Base-by-base conservation (phyloP, 768 basidiomycete species). In the Dentipellis fragilis region DNA sequence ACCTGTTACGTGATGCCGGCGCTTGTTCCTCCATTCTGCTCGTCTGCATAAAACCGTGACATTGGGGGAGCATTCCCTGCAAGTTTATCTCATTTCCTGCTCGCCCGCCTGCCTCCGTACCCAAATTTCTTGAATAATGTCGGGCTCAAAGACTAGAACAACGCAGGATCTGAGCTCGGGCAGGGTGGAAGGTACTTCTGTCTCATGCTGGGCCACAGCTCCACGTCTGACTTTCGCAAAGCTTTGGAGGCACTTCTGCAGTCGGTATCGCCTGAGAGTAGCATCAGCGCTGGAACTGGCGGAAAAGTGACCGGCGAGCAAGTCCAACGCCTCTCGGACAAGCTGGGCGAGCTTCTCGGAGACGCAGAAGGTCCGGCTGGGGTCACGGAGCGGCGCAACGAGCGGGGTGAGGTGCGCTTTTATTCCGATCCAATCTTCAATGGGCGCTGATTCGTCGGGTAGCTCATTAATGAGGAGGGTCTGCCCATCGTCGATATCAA, bases 401-500 rank as follows among this genome's bases (percentile, higher is more conserved):
- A 78, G 67, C 74, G 73, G 68, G 80, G 79, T 75, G 80, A 87
- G 79, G 87, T 87, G 73, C 61, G 21, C 37, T 36, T 52, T 55
- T n/a, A 57, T 45, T 23, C 11, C 10, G 5, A 10, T 8, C 6
- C 29, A 34, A 23, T 12, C n/a, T 17, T 34, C n/a, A 8, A 38
- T 46, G 17, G 34, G 23, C 49, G 58, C 62, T 57, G 62, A 65
- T 58, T 53, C 58, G 23, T 64, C 59, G 62, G 58, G 7, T 57
- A 89, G 87, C 72, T 84, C 52, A 62, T 85, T 40, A 87, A 86
- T 62, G 86, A 89, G 62, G 87, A 91, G 49, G 87, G 87, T 3
- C 77, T 87, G 39, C 88, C 88, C 10, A 84, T 91, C 58, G 74
- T 89, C 57, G 89, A 91, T 38, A 84, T 91, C 55, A 77, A 76